Evolutionary conservation across 2,329 filamentous ascomycete species (phyloP), one percentile per base, ranked within the genome.

Genomic region (Colletotrichum spinosum): DNA sequence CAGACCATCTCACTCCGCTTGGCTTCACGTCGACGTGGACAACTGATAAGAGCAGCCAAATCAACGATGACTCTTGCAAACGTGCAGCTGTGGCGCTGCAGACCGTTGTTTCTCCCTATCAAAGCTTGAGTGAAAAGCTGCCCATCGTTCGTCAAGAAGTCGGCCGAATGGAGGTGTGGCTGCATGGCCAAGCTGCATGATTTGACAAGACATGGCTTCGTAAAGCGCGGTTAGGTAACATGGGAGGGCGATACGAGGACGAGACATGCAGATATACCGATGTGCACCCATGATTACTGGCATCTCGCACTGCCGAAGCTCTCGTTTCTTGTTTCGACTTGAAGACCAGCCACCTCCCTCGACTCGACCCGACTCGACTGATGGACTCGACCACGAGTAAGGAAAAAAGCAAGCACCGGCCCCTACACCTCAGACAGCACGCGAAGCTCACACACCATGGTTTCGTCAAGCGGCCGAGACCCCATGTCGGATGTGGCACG

Each of bases 181-280:
- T 62, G 62, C 62, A 65, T 56, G 15, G 62, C 62, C 62, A 62
- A 56, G 62, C 34, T 35, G 33, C 48, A 48, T 41, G 46, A 44
- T 62, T 56, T 56, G 62, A 37, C 57, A 50, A 60, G 55, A 41
- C 50, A 51, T 15, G 17, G 50, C 61, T 62, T 62, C 41, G 62
- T 65, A 49, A 62, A 61, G 33, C 37, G 41, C 37, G 39, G n/a
- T 38, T 39, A 55, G 52, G 57, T 60, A 56, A 52, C 58, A 56
- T 56, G 52, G 25, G 58, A 65, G 25, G 33, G 48, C 39, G 58
- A 65, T 65, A 65, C 62, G 62, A 65, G 62, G 52, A 48, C 62
- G 33, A 57, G 41, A 62, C 62, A 53, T 65, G 58, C 52, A 53
- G 46, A 42, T 39, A 4, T 62, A 52, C 4, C 25, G 25, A 25